phyloP scores from a whole-genome alignment of 306 rosid species.

The Parietaria judaica region DNA sequence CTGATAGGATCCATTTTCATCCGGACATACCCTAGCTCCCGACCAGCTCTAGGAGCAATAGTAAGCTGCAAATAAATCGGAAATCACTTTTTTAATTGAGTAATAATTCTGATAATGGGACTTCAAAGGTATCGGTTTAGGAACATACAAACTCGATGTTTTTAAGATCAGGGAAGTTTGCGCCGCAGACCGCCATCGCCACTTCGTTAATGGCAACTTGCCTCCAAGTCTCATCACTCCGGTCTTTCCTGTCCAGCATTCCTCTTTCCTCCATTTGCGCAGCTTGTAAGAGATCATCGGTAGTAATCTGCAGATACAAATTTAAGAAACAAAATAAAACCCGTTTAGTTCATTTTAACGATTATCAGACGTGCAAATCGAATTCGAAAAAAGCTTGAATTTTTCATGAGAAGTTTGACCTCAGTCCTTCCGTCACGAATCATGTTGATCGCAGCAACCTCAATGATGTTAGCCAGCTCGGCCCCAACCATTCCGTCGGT shows the following conservation, averaged over 20 bases:
- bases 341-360: too few relatives aligned
- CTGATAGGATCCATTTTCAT: conserved; percentile 74
- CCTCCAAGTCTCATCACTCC: conserved; percentile 77
- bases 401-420: conserved; percentile 31
- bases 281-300: conserved; percentile 96
- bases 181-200: conserved; percentile 87
- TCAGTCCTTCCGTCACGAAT: conserved; percentile 86
- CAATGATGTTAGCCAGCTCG: conserved; percentile 90
- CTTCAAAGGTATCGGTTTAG: neutral
- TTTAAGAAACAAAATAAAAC: conserved; percentile 2
- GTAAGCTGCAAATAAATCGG: conserved; percentile 57
- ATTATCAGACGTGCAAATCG: too few relatives aligned
- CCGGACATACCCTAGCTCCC: conserved; percentile 95
- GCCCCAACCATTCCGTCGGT: conserved; percentile 99
- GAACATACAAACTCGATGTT: conserved; percentile 85
- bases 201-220: conserved; percentile 95
- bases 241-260: conserved; percentile 87
- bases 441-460: conserved; percentile 98
- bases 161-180: conserved; percentile 68
- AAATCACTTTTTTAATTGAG: too few relatives aligned
- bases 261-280: conserved; percentile 99
- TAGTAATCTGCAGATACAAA: conserved; percentile 60
- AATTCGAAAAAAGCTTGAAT: neutral
- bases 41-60: conserved; percentile 98
- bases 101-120: conserved; percentile 9